Evolutionary conservation across 1,284 basidiomycete genomes (phyloP).

Genomic region (Macrocybe sp.): DNA sequence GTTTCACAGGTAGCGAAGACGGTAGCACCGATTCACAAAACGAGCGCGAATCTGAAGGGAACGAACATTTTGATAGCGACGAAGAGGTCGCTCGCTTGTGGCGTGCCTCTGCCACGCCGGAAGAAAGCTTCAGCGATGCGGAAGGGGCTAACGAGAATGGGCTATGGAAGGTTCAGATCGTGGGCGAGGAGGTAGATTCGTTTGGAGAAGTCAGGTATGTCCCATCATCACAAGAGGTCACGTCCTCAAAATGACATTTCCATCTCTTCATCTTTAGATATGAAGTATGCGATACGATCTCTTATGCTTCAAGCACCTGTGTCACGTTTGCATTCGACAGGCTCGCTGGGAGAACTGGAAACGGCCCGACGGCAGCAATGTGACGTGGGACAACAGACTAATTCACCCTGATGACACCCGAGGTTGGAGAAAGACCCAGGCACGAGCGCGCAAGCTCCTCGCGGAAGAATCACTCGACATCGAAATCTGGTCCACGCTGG

Average conservation of each 20-base stretch:
- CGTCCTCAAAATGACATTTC: background rate
- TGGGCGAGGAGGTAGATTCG: slow-evolving; percentile 32
- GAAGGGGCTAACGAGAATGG: slow-evolving; percentile 23
- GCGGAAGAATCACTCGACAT: slow-evolving; percentile 24
- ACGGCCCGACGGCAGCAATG: slow-evolving; percentile 29
- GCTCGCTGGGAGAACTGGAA: slow-evolving; percentile 29
- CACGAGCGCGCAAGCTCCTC: slow-evolving; percentile 13
- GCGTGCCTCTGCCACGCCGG: slow-evolving; percentile 22
- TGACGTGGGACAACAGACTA: slow-evolving; percentile 27
- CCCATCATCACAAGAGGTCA: too few species aligned
- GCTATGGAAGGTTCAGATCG: slow-evolving; percentile 28
- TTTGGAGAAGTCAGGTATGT: slow-evolving; percentile 25
- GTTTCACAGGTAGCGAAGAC: background rate
- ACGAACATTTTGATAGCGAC: too few species aligned
- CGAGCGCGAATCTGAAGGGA: too few species aligned
- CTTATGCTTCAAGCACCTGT: background rate
- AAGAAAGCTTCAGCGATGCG: slow-evolving; percentile 21
- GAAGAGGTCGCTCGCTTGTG: slow-evolving; percentile 11
- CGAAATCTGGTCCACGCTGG: slow-evolving; percentile 22
- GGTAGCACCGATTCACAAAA: background rate
- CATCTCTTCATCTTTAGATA: slow-evolving; percentile 10
- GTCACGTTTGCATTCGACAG: slow-evolving; percentile 2
- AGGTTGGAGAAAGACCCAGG: slow-evolving; percentile 21
- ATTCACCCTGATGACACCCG: slow-evolving; percentile 10
- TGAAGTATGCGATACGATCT: slow-evolving; percentile 13